Evolutionary conservation across 192 early-diverging fungal species (phyloP).

Genomic region (Neocallimastix lanati): DNA sequence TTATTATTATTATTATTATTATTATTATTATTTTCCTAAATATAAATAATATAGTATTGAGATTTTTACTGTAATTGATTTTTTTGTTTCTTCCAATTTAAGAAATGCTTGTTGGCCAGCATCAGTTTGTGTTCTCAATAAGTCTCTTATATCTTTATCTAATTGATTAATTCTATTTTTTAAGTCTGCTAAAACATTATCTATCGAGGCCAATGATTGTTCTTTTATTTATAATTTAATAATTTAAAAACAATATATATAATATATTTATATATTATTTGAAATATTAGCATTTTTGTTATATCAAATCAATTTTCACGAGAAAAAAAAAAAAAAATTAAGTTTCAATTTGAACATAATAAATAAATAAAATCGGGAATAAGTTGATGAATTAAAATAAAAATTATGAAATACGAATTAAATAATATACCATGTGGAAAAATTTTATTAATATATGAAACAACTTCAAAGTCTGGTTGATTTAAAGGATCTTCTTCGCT

Average conservation of each 20-base stretch:
- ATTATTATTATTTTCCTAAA: too few relatives aligned
- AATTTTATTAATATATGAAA: background rate
- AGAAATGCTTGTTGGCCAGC: conserved; percentile 32
- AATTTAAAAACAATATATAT: too few relatives aligned
- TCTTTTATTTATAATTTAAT: conserved; percentile 13
- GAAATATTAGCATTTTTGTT: too few relatives aligned
- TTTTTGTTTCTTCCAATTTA: conserved; percentile 50
- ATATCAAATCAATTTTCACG: too few relatives aligned
- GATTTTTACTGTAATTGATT: conserved; percentile 57
- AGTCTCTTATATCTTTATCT: conserved; percentile 40
- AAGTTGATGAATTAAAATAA: too few relatives aligned
- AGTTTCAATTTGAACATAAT: too few relatives aligned
- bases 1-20: too few relatives aligned
- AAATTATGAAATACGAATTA: too few relatives aligned
- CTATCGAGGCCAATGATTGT: conserved; percentile 38
- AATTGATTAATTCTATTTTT: conserved; percentile 33
- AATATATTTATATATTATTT: too few relatives aligned
- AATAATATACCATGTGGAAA: background rate
- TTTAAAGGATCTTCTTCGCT: background rate
- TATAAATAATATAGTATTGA: too few relatives aligned
- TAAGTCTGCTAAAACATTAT: conserved; percentile 42
- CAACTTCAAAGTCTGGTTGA: background rate
- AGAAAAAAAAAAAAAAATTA: too few relatives aligned
- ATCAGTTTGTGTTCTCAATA: conserved; percentile 54
- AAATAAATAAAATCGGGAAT: too few relatives aligned